A percentile compares a stretch with the other conserved stretches of the same genome.
Evolutionary conservation across 768 basidiomycete species (phyloP).

Genomic region (Suillus paluster): DNA sequence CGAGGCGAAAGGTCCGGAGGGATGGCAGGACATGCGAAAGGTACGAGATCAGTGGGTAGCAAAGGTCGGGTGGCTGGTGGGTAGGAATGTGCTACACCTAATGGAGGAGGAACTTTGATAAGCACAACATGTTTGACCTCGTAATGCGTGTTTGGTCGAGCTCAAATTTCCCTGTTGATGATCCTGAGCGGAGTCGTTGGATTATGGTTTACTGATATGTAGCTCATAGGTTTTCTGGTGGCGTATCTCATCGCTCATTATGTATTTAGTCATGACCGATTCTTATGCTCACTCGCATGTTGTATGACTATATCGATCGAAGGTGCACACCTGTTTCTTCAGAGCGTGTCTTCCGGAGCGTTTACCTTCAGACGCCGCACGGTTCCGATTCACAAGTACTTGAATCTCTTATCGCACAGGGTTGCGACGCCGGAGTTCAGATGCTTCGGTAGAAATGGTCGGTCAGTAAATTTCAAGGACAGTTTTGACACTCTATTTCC

Average conservation of each 20-base stretch:
- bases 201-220: constrained; percentile 8
- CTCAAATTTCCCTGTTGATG: constrained; percentile 7
- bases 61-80: constrained; percentile 82
- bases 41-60: constrained; percentile 69
- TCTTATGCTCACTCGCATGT: not conserved
- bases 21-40: constrained; percentile 45
- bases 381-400: not conserved
- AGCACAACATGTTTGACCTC: not conserved
- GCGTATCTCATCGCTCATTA: constrained; percentile 1
- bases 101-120: constrained; percentile 35
- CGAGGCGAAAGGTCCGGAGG: constrained; percentile 49
- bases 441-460: constrained; percentile 1
- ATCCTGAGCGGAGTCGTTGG: constrained; percentile 11
- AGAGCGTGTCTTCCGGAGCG: not conserved
- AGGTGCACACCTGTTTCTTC: not conserved
- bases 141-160: not conserved
- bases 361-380: not conserved
- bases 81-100: constrained; percentile 38
- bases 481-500: not conserved
- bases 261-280: constrained; percentile 7
- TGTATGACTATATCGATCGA: not conserved
- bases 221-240: not conserved
- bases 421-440: not conserved
- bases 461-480: not conserved
- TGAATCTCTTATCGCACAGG: not conserved